Percentiles rank a stretch among this genome's conserved stretches.
Conservation (phyloP, 345 rosid species). For the Camelina hispida region DNA sequence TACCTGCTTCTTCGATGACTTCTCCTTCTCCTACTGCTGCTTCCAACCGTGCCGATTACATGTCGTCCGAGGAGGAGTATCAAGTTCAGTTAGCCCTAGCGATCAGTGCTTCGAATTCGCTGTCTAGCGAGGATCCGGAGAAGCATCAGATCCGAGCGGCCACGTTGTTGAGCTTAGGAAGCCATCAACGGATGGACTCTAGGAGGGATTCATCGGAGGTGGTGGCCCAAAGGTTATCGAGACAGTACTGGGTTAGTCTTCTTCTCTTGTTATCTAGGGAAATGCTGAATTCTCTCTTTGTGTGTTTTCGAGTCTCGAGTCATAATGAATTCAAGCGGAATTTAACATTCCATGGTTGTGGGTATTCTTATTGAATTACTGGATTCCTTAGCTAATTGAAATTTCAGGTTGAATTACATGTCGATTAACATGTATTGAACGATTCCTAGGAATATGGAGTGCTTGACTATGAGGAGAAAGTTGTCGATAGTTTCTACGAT, state of each 20-base stretch:
- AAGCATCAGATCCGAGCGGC: slow-evolving; percentile 96
- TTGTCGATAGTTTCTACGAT: slow-evolving; percentile 95
- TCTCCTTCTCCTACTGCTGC: slow-evolving; percentile 43
- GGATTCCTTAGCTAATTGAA: slow-evolving; percentile 16
- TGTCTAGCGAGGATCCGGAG: slow-evolving; percentile 65
- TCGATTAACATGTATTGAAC: not conserved
- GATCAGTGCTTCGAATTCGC: slow-evolving; percentile 91
- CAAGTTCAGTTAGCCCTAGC: slow-evolving; percentile 97
- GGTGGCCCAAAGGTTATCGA: slow-evolving; percentile 72
- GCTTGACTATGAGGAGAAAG: slow-evolving; percentile 94
- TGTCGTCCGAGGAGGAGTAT: slow-evolving; percentile 91
- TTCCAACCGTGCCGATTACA: slow-evolving; percentile 58
- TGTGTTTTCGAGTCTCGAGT: not conserved
- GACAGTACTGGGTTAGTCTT: slow-evolving; percentile 91
- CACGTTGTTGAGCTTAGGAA: slow-evolving; percentile 72
- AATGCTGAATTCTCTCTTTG: slow-evolving; percentile 15
- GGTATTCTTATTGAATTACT: not conserved
- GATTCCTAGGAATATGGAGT: slow-evolving; percentile 79
- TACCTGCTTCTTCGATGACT: slow-evolving; percentile 15
- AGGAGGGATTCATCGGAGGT: slow-evolving; percentile 63
- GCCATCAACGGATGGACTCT: slow-evolving; percentile 55
- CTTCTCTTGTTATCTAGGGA: slow-evolving; percentile 12
- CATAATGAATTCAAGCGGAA: not conserved
- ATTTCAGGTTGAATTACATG: slow-evolving; percentile 26
- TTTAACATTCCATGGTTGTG: no score